Evolutionary conservation across 2,329 filamentous ascomycete genomes (phyloP).

Genomic region (Neurospora sp.): DNA sequence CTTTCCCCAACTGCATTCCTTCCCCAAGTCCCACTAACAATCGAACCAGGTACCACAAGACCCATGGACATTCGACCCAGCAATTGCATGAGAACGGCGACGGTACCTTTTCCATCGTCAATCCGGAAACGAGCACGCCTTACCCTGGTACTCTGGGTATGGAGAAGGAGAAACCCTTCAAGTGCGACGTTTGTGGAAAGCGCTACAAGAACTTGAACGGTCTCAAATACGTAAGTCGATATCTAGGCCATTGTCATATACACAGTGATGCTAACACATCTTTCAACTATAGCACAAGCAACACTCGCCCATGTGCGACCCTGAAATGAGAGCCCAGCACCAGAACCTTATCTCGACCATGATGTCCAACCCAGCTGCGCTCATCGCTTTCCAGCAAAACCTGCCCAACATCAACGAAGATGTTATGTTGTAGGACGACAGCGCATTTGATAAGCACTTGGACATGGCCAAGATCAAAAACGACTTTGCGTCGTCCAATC

Average conservation of each 20-base stretch:
- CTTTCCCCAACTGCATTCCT: constrained; percentile 3
- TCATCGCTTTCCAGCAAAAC: constrained; percentile 18
- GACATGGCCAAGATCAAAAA: not conserved
- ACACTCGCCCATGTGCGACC: constrained; percentile 83
- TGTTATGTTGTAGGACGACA: constrained; percentile 17
- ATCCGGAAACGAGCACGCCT: constrained; percentile 85
- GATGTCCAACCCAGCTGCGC: constrained; percentile 19
- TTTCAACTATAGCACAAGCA: constrained; percentile 49
- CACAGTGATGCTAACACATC: constrained; percentile 26
- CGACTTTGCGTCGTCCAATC: not conserved
- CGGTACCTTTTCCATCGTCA: constrained; percentile 95
- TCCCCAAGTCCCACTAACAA: constrained; percentile 18
- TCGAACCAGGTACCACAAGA: constrained; percentile 51
- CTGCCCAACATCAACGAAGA: constrained; percentile 37
- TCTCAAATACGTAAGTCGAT: constrained; percentile 69
- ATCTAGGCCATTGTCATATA: not conserved
- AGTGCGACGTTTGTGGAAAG: constrained; percentile 93
- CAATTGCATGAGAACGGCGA: constrained; percentile 94
- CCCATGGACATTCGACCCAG: constrained; percentile 92
- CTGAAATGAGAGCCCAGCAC: constrained; percentile 50
- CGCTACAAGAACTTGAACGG: constrained; percentile 99
- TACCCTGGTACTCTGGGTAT: constrained; percentile 97
- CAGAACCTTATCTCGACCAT: constrained; percentile 26
- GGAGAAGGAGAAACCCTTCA: constrained; percentile 99
- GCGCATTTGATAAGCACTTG: not conserved